Evolutionary conservation across 1,284 basidiomycete genomes (phyloP).

Genomic region (Butyriboletus appendiculatus): DNA sequence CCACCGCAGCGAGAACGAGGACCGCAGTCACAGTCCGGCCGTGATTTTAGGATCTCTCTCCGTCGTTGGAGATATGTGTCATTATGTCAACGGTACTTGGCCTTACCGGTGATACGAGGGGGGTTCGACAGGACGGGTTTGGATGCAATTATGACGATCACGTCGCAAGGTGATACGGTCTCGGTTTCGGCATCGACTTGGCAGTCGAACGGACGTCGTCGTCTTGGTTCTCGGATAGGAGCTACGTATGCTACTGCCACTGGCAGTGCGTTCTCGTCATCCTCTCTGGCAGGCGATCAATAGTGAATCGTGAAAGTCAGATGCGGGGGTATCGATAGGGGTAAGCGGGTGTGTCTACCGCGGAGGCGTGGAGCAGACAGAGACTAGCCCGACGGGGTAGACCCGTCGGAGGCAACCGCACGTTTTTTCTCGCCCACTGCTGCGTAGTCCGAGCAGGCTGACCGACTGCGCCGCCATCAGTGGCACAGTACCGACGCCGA

Average conservation of each 20-base stretch:
- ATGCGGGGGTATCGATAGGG: background rate
- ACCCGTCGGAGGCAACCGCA: background rate
- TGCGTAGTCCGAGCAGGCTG: background rate
- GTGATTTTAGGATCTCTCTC: background rate
- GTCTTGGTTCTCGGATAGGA: background rate
- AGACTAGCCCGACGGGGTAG: background rate
- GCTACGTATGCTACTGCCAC: background rate
- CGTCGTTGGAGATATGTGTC: background rate
- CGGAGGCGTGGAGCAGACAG: background rate
- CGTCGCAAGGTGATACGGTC: constrained; percentile 21
- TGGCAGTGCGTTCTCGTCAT: background rate
- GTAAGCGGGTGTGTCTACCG: background rate
- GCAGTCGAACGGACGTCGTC: background rate
- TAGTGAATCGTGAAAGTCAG: background rate
- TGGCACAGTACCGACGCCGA: background rate
- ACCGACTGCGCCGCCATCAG: background rate
- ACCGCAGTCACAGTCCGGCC: constrained; percentile 13
- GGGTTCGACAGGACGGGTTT: background rate
- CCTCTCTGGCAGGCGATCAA: background rate
- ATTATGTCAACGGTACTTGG: background rate
- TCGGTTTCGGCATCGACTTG: background rate
- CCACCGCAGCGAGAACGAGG: background rate
- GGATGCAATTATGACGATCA: constrained; percentile 17
- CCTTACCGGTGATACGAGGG: constrained; percentile 12
- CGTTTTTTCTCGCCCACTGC: background rate